Percentiles rank a stretch among this genome's conserved stretches.
These are phyloP conservation scores for Pinus albicaulis DNA, from an alignment of 75 land plant genomes.

Conservation along the genomic window DNA sequence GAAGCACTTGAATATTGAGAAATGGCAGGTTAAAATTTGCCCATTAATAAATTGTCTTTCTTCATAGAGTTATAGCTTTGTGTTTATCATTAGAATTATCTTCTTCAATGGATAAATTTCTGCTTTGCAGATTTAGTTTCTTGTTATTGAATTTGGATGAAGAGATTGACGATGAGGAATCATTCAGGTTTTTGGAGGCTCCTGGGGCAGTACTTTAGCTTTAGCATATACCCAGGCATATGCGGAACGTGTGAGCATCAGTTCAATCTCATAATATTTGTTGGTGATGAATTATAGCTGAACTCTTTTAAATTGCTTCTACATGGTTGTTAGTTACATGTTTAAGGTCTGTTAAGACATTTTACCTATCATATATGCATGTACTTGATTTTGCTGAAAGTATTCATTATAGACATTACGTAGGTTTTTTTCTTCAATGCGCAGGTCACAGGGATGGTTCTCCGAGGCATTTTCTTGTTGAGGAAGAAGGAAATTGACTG, in stretches of 20 bases:
- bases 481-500: slow-evolving; percentile 96
- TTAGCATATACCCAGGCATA: slow-evolving; percentile 37
- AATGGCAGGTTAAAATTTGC: slow-evolving; percentile 37
- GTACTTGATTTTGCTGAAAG: not conserved
- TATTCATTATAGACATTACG: not conserved
- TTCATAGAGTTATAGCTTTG: not conserved
- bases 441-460: slow-evolving; percentile 77
- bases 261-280: not conserved
- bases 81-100: not conserved
- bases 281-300: not conserved
- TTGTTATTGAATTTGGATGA: not conserved
- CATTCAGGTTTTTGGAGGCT: slow-evolving; percentile 51
- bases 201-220: slow-evolving; percentile 58
- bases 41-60: not conserved
- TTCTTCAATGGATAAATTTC: not conserved
- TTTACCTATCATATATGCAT: not conserved
- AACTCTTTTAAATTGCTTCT: not conserved
- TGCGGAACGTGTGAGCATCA: slow-evolving; percentile 24
- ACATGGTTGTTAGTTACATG: too few relatives aligned
- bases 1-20: slow-evolving; percentile 35
- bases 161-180: not conserved
- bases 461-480: slow-evolving; percentile 92
- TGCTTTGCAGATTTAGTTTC: not conserved
- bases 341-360: not conserved
- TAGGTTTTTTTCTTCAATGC: not conserved